Evolutionary conservation across 1,284 basidiomycete genomes (phyloP), one percentile per base, ranked within the genome.

Genomic region (Austroboletus sp.): DNA sequence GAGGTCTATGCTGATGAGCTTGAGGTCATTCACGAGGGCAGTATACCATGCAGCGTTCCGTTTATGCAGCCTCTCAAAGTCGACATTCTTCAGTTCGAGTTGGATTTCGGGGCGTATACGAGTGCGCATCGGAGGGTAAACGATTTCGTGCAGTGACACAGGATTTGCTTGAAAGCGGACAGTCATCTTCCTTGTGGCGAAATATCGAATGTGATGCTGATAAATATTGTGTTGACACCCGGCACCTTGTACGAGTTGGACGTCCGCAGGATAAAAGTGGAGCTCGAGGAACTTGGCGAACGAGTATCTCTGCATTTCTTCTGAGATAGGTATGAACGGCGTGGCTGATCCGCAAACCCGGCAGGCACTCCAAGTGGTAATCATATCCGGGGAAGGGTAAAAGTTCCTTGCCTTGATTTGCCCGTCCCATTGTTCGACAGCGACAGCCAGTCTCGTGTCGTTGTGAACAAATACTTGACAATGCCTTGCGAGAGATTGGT

Each of bases 151-250:
- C 21, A 95, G 68, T 13, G 78, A 72, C 48, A 98, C 79, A 1
- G 81, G 76, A 57, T 97, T 91, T 11, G 91, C 78, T 60, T 94
- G 89, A 61, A 98, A 93, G 12, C 89, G 85, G 25, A 98, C 80
- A 3, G 91, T 92, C 80, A 88, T 84, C 2, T 83, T 82, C 53
- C 78, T 79, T 32, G 75, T 79, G 13, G 89, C 86, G 66, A 98
- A 97, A 67, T 91, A 98, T 34, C 96, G 84, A 49, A 93, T 82
- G 57, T 98, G 93, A 58, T 97, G 85, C 50, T 85, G 80, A 63
- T 93, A 96, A 45, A 94, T 89, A 61, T 98, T 96, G 67, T 99
- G 96, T 44, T 84, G 76, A 63, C 96, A 99, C 3, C 84, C 82
- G 50, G 85, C 82, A 36, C 85, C 85, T 54, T 82, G 82, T n/a